These are phyloP conservation scores for Pleurotus citrinopileatus DNA, from an alignment of 768 basidiomycete species.

Conservation along the genomic window DNA sequence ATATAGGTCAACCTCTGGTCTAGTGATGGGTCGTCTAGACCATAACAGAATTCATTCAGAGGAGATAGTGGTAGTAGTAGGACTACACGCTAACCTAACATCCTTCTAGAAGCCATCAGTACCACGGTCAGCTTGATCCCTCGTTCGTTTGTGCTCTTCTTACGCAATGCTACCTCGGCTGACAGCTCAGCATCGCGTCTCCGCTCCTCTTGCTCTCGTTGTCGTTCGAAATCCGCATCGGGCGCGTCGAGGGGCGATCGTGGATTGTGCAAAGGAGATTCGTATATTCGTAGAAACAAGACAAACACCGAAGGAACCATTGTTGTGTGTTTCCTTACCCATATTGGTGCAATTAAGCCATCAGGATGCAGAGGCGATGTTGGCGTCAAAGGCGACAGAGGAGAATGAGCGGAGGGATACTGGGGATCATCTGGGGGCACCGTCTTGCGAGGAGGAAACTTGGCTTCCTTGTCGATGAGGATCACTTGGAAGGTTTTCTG, in stretches of 20 bases:
- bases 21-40: slow-evolving; percentile 76
- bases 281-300: slow-evolving; percentile 82
- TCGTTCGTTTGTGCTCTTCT: slow-evolving; percentile 77
- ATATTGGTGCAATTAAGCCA: slow-evolving; percentile 95
- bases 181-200: slow-evolving; percentile 74
- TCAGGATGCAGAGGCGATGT: slow-evolving; percentile 92
- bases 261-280: slow-evolving; percentile 45
- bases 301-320: slow-evolving; percentile 93
- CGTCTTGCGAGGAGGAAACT: slow-evolving; percentile 87
- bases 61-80: not conserved
- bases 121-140: slow-evolving; percentile 95
- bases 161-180: slow-evolving; percentile 73
- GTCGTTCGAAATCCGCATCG: slow-evolving; percentile 51
- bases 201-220: slow-evolving; percentile 67
- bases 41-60: slow-evolving; percentile 1
- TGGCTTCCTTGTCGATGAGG: slow-evolving; percentile 79
- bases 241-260: slow-evolving; percentile 54
- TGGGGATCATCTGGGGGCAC: slow-evolving; percentile 56
- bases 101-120: slow-evolving; percentile 80
- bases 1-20: slow-evolving; percentile 86
- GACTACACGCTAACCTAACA: slow-evolving; percentile 63
- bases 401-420: slow-evolving; percentile 70
- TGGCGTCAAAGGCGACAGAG: slow-evolving; percentile 88
- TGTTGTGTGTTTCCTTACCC: slow-evolving; percentile 94
- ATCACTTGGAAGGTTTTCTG: slow-evolving; percentile 76